Conservation (phyloP, 2,329 filamentous ascomycete genomes). For the Chaetomium sp. region DNA sequence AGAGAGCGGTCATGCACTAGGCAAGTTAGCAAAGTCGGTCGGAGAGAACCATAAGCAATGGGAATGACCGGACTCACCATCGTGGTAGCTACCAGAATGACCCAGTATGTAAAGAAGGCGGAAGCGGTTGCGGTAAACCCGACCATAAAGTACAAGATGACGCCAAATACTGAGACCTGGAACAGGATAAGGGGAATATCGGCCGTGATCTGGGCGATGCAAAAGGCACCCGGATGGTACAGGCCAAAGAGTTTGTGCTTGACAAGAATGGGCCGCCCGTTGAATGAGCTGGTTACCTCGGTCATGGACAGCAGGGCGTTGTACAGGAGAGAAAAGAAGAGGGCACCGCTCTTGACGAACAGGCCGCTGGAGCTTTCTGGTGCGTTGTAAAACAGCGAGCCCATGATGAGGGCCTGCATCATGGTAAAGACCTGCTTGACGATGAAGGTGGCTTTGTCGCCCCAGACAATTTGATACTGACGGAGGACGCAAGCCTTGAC, state of each 20-base stretch:
- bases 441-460: constrained; percentile 66
- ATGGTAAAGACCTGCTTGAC: constrained; percentile 76
- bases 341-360: constrained; percentile 46
- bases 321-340: constrained; percentile 49
- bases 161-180: constrained; percentile 51
- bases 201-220: constrained; percentile 50
- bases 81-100: constrained; percentile 43
- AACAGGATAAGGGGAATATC: constrained; percentile 51
- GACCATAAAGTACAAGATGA: constrained; percentile 60
- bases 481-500: constrained; percentile 61
- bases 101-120: constrained; percentile 58
- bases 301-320: constrained; percentile 62
- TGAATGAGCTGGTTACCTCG: constrained; percentile 59
- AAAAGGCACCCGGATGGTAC: constrained; percentile 52
- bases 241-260: constrained; percentile 54
- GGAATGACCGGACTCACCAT: constrained; percentile 33
- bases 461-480: constrained; percentile 73
- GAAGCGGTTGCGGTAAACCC: constrained; percentile 45
- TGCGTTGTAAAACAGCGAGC: constrained; percentile 70
- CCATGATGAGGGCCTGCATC: constrained; percentile 65
- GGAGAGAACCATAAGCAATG: constrained; percentile 18
- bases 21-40: not conserved
- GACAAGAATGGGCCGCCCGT: constrained; percentile 50
- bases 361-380: constrained; percentile 54
- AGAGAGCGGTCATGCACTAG: constrained; percentile 49